These are phyloP conservation scores for Boletus fagicola DNA, from an alignment of 768 basidiomycete genomes.

Conservation along the genomic window DNA sequence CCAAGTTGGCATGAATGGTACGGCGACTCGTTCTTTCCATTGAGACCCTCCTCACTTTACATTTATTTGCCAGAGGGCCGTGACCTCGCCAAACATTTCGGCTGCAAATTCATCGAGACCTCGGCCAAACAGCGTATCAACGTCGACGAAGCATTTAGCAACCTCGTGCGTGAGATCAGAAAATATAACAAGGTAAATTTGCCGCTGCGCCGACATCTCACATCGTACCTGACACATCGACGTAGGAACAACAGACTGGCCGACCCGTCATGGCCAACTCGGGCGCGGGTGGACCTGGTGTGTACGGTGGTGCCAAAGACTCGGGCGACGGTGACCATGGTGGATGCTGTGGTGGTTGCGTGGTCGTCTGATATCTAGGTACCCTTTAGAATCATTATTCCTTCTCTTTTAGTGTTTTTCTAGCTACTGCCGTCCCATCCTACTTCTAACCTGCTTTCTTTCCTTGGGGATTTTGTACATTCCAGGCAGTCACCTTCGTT, in stretches of 20 bases:
- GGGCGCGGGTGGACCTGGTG: constrained; percentile 43
- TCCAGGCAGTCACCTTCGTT: constrained; percentile 3
- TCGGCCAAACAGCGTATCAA: constrained; percentile 97
- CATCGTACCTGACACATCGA: constrained; percentile 9
- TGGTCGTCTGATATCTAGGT: constrained; percentile 44
- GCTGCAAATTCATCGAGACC: constrained; percentile 93
- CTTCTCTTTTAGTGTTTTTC: constrained; percentile 10
- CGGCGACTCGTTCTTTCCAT: constrained; percentile 10
- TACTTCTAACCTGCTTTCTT: constrained; percentile 10
- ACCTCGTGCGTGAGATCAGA: constrained; percentile 90
- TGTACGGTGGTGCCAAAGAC: constrained; percentile 44
- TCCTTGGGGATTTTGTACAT: constrained; percentile 14
- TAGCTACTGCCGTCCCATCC: constrained; percentile 1
- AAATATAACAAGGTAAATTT: constrained; percentile 83
- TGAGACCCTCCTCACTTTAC: not conserved
- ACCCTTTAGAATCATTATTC: not conserved
- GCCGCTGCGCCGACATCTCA: not conserved
- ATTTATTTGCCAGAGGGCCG: constrained; percentile 75
- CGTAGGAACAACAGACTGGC: constrained; percentile 74
- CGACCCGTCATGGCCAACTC: constrained; percentile 57
- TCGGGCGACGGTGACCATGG: constrained; percentile 51
- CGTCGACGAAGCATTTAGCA: constrained; percentile 93
- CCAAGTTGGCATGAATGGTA: constrained; percentile 94
- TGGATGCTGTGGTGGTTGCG: constrained; percentile 69
- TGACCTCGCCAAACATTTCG: constrained; percentile 92